Evolutionary conservation across 2,329 filamentous ascomycete species (phyloP), one percentile per base, ranked within the genome.

Genomic region (Paecilomyces sp.): DNA sequence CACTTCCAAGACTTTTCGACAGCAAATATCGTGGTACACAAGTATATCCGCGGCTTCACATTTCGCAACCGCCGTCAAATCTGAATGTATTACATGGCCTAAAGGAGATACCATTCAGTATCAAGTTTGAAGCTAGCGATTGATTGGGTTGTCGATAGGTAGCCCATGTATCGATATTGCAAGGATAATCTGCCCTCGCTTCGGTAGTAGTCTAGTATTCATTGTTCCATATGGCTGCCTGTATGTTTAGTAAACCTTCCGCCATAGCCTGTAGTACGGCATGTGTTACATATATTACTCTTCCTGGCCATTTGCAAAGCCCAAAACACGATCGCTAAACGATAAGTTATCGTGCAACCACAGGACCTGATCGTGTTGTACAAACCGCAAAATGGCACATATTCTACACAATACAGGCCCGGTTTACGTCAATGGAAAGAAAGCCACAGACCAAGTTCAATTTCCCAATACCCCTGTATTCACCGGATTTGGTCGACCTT

Each of bases 401-500:
- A 65, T 65, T 53, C 62, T 61, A 54, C 61, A 65, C 36, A 58
- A 60, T 6, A 53, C 18, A 12, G 62, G 62, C 28, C 59, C 58
- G 2, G 56, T 57, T 34, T 61, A 63, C 22, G 57, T 58, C 9
- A 55, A 58, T 33, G 62, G 62, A 13, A 36, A 50, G 11, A 63
- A 55, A 18, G 52, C 58, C 22, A 36, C 63, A 24, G 54, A 58
- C n/a, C 63, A 58, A 12, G 62, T 63, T 55, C 54, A 41, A 25
- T 65, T 58, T 54, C 63, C 63, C 3, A 34, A 54, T 11, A 65
- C 63, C 13, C 24, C 54, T 9, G 63, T 62, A 5, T 65, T 65
- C 22, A 55, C 58, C 12, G 76, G 76, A 9, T 77, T 77, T 66
- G 74, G 76, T 61, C 70, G 58, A 56, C 74, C 74, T 1, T 76